Percentiles rank a stretch among this genome's conserved stretches.
Evolutionary conservation across 257 asterid genomes (phyloP).

Genomic region (Paraleonurus japonicus): DNA sequence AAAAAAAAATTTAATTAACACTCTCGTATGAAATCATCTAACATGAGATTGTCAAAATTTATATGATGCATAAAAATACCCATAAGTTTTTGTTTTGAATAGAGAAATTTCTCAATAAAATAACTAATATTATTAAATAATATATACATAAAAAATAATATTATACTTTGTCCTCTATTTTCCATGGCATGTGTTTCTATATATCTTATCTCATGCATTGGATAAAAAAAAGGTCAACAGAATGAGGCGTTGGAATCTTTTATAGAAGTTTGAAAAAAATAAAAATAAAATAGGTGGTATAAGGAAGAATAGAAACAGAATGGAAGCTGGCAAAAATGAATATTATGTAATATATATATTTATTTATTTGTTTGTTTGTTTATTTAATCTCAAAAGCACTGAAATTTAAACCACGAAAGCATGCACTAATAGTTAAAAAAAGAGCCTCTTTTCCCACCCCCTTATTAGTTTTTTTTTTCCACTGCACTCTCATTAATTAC

Average conservation of each 20-base stretch:
- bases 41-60: too few species aligned
- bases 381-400: constrained; percentile 54
- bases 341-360: too few species aligned
- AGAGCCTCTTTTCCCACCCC: neutral
- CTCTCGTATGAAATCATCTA: too few species aligned
- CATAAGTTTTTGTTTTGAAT: too few species aligned
- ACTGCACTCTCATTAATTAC: neutral
- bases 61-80: too few species aligned
- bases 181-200: constrained; percentile 18
- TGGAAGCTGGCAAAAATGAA: constrained; percentile 58
- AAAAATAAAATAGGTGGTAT: constrained; percentile 30
- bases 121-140: too few species aligned
- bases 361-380: too few species aligned
- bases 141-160: too few species aligned
- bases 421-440: constrained; percentile 15
- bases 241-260: constrained; percentile 48
- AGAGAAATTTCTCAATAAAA: too few species aligned
- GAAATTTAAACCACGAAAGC: constrained; percentile 42
- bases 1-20: too few species aligned
- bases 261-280: constrained; percentile 54
- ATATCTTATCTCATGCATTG: neutral
- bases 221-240: constrained; percentile 8
- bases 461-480: neutral
- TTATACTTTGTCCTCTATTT: too few species aligned
- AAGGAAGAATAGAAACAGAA: constrained; percentile 57